These are phyloP conservation scores for Monosporascus sp. DNA, from an alignment of 2,329 filamentous ascomycete species.

Conservation along the genomic window DNA sequence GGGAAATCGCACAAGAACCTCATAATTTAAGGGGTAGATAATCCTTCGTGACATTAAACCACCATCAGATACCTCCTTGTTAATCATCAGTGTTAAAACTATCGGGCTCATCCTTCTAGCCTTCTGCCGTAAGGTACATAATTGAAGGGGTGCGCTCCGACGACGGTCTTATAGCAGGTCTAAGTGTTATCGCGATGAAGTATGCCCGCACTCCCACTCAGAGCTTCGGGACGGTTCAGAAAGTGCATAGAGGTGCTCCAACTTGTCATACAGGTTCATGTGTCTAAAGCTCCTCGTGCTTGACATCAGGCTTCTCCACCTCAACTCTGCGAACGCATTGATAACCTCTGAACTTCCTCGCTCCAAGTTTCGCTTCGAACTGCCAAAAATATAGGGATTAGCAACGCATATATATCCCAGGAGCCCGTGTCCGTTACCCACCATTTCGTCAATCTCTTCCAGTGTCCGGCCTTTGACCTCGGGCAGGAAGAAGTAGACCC, in stretches of 20 bases:
- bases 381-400: not conserved
- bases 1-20: too few relatives aligned
- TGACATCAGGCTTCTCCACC: slow-evolving; percentile 8
- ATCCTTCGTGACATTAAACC: too few relatives aligned
- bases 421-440: slow-evolving; percentile 7
- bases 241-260: too few relatives aligned
- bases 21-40: too few relatives aligned
- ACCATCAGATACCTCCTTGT: too few relatives aligned
- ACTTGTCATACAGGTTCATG: not conserved
- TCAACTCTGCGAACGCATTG: slow-evolving; percentile 11
- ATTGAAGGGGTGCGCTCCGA: too few relatives aligned
- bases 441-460: slow-evolving; percentile 44
- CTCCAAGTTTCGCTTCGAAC: slow-evolving; percentile 17
- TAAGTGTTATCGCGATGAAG: too few relatives aligned
- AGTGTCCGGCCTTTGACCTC: slow-evolving; percentile 42
- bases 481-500: slow-evolving; percentile 39
- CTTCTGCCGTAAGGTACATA: too few relatives aligned
- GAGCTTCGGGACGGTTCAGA: not conserved
- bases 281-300: slow-evolving; percentile 7
- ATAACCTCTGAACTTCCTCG: slow-evolving; percentile 15
- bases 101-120: too few relatives aligned
- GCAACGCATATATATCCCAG: not conserved
- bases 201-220: too few relatives aligned
- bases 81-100: too few relatives aligned
- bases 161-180: too few relatives aligned